Conservation (phyloP, 495 filamentous ascomycete genomes). For the Tuber umbilicatum region DNA sequence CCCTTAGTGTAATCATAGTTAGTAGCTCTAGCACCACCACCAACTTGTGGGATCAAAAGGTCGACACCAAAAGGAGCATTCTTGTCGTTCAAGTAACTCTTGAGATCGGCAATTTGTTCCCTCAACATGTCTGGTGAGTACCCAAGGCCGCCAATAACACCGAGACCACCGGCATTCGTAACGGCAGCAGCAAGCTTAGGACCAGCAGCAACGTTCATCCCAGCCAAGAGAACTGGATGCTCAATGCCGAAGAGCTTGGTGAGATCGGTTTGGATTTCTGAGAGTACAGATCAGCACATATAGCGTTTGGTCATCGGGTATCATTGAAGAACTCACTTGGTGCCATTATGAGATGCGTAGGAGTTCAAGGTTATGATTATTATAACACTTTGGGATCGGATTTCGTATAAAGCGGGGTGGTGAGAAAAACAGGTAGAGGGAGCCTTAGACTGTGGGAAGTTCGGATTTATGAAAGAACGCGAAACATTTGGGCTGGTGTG, state of each 20-base stretch:
- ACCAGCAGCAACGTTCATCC: slow-evolving; percentile 98
- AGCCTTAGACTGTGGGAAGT: slow-evolving; percentile 11
- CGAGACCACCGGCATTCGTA: slow-evolving; percentile 91
- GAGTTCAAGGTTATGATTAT: not conserved
- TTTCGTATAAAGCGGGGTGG: not conserved
- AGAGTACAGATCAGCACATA: slow-evolving; percentile 7
- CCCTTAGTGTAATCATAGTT: slow-evolving; percentile 99
- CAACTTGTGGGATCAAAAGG: slow-evolving; percentile 87
- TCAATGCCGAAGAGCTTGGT: slow-evolving; percentile 97
- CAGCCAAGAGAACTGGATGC: slow-evolving; percentile 88
- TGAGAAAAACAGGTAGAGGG: not conserved
- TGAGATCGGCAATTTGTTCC: slow-evolving; percentile 90
- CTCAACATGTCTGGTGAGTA: slow-evolving; percentile 96
- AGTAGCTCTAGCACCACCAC: slow-evolving; percentile 66
- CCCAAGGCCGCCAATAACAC: slow-evolving; percentile 91
- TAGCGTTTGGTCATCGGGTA: not conserved
- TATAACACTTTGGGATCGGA: not conserved
- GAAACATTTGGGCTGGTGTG: slow-evolving; percentile 11
- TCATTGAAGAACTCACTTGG: slow-evolving; percentile 19
- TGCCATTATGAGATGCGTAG: slow-evolving; percentile 14
- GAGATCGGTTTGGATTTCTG: slow-evolving; percentile 55
- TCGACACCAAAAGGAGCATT: slow-evolving; percentile 98
- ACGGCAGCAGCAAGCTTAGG: slow-evolving; percentile 96
- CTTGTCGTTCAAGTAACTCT: slow-evolving; percentile 83
- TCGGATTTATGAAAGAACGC: slow-evolving; percentile 19